These are phyloP conservation scores for Globisporangium iwayamae DNA, from an alignment of 352 stramenopile genomes.

Conservation along the genomic window DNA sequence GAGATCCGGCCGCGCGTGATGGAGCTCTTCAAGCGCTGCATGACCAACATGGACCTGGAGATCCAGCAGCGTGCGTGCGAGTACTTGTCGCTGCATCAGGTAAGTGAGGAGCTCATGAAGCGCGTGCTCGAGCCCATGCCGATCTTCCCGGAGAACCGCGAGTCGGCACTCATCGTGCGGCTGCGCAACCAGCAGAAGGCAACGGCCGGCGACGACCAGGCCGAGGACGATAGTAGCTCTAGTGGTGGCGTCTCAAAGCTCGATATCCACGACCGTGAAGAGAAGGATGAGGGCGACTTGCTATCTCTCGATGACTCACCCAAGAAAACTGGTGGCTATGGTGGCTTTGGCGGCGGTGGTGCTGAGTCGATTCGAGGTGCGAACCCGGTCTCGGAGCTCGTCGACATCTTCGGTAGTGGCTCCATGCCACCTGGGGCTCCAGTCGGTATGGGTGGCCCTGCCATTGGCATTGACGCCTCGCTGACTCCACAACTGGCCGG, in stretches of 20 bases:
- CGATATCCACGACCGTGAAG: slow-evolving; percentile 10
- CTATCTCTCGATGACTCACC: slow-evolving; percentile 47
- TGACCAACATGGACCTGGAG: slow-evolving; percentile 95
- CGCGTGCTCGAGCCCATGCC: slow-evolving; percentile 97
- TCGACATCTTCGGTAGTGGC: slow-evolving; percentile 46
- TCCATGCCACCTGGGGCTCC: slow-evolving; percentile 5
- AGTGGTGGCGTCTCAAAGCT: background rate
- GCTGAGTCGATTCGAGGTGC: slow-evolving; percentile 41
- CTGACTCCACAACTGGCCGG: slow-evolving; percentile 43
- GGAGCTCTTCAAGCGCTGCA: slow-evolving; percentile 91
- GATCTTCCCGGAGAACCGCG: slow-evolving; percentile 91
- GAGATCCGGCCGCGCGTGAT: slow-evolving; percentile 87
- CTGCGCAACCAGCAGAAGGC: slow-evolving; percentile 73
- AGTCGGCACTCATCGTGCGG: slow-evolving; percentile 63
- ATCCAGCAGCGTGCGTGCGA: slow-evolving; percentile 97
- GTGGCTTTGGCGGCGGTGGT: slow-evolving; percentile 8
- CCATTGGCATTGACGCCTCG: slow-evolving; percentile 39
- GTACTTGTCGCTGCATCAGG: slow-evolving; percentile 91
- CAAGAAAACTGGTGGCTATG: slow-evolving; percentile 18
- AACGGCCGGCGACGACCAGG: slow-evolving; percentile 20
- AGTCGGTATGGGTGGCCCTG: background rate
- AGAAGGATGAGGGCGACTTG: slow-evolving; percentile 33
- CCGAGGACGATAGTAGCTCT: background rate
- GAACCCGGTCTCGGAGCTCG: slow-evolving; percentile 52
- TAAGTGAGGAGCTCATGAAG: slow-evolving; percentile 87